A percentile compares a stretch with the other conserved stretches of the same genome.
phyloP scores from a whole-genome alignment of 2,329 filamentous ascomycete species.

The Diaporthe amygdali region DNA sequence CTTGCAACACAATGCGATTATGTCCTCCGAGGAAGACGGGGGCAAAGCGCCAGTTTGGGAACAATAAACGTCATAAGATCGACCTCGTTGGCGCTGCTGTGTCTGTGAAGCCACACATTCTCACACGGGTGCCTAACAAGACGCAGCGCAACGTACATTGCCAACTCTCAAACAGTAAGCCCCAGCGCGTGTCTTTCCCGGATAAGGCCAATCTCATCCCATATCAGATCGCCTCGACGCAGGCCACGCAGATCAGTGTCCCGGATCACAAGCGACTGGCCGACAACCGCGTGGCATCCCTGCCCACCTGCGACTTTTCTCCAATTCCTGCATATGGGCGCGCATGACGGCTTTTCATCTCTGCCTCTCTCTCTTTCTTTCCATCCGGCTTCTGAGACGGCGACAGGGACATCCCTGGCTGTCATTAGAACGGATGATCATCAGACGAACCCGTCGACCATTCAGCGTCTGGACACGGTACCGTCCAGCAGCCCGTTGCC shows the following conservation, averaged over 20 bases:
- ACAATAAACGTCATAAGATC: background rate
- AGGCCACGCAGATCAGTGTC: constrained; percentile 1
- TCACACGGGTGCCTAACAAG: too few relatives aligned
- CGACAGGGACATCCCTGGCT: constrained; percentile 12
- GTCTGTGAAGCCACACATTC: background rate
- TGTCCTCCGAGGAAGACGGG: background rate
- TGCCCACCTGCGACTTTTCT: background rate
- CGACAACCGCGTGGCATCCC: background rate
- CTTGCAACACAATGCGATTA: background rate
- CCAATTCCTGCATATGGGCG: background rate
- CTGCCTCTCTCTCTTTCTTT: background rate
- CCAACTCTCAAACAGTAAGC: background rate
- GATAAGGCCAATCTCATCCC: background rate
- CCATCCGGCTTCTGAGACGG: background rate
- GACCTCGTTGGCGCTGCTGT: background rate
- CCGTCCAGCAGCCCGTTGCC: background rate
- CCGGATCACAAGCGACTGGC: constrained; percentile 13
- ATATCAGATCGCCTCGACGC: constrained; percentile 14
- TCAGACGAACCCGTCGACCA: constrained; percentile 12
- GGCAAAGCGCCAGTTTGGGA: background rate
- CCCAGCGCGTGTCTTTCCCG: too few relatives aligned
- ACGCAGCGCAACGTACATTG: background rate
- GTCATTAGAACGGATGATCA: constrained; percentile 10
- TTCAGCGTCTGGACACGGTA: background rate
- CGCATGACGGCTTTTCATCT: background rate